Conservation (phyloP, 2,329 filamentous ascomycete genomes). For the Talaromyces sp. region DNA sequence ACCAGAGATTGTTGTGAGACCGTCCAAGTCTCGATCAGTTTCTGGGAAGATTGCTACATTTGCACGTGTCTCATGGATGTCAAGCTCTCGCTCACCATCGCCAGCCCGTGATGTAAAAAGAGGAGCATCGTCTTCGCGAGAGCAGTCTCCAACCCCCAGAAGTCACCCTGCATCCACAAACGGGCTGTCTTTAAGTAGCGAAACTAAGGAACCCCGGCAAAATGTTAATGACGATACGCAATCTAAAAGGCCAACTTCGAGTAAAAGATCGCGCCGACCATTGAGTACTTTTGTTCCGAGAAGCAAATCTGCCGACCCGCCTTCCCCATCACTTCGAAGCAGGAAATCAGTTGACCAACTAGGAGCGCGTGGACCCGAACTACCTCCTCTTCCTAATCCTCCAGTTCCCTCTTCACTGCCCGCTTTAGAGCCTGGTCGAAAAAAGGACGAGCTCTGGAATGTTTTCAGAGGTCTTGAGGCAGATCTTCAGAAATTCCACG, state of each 20-base stretch:
- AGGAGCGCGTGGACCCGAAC: slow-evolving; percentile 15
- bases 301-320: slow-evolving; percentile 36
- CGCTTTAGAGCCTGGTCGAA: slow-evolving; percentile 45
- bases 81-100: slow-evolving; percentile 27
- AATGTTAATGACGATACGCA: slow-evolving; percentile 25
- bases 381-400: slow-evolving; percentile 41
- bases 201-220: slow-evolving; percentile 21
- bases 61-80: slow-evolving; percentile 51
- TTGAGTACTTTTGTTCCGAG: slow-evolving; percentile 40
- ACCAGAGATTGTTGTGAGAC: slow-evolving; percentile 20
- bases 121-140: slow-evolving; percentile 27
- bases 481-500: slow-evolving; percentile 70
- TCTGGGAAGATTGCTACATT: slow-evolving; percentile 51
- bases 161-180: slow-evolving; percentile 6
- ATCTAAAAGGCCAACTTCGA: slow-evolving; percentile 30
- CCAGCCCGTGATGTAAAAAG: slow-evolving; percentile 23
- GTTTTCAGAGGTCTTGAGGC: slow-evolving; percentile 66
- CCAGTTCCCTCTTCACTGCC: slow-evolving; percentile 49
- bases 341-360: slow-evolving; percentile 47
- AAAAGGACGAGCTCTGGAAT: slow-evolving; percentile 68
- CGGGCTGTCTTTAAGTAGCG: slow-evolving; percentile 18
- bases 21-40: slow-evolving; percentile 46
- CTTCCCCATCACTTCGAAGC: slow-evolving; percentile 39
- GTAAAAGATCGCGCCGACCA: slow-evolving; percentile 40
- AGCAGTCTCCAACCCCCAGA: slow-evolving; percentile 25